Base-by-base conservation (phyloP, 2,329 filamentous ascomycete species). In the Blastomyces gilchristii region DNA sequence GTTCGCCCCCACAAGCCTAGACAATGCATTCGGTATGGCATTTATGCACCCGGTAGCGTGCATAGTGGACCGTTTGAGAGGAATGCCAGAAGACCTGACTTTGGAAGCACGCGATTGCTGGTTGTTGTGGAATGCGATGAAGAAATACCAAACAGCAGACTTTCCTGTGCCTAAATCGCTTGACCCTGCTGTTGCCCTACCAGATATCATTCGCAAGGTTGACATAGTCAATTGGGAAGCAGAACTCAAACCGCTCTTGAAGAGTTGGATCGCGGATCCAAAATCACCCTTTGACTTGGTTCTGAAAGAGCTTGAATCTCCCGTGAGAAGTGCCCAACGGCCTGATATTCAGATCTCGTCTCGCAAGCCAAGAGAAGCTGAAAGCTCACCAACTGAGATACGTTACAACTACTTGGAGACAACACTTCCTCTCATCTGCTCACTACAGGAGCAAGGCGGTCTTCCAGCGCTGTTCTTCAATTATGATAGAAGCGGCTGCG, bases 391-490 rank as follows among this genome's bases (percentile, higher is more conserved):
- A 2, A 9, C 39, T 18, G 52, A 71, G 31, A 65, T 75, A 37
- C 62, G 69, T 4, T 65, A 73, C n/a, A 69, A 74, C 62, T 67
- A 81, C 12, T 68, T 73, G 39, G 68, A 70, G 28, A 82, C 80
- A 11, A 84, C 82, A 2, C 74, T 88, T 22, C 80, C 84, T 0
- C 74, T 90, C 39, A 76, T 88, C 0, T 79, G 77, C 18, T 81
- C 85, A 41, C 78, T 91, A 0, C 82, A 89, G 58, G 76, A 79
- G 18, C 82, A 85, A 63, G 82, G 84, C 62, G 87, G 86, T 0
- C 78, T 93, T 0, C 89, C 89, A 0, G 88, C 87, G 0, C 85
- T 93, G 14, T 73, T 91, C 1, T 93, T 93, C 78, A 89, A 90
- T 70, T 93, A 89, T 68, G 87, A 91, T 66, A 84, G 88, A 58